A percentile compares a stretch with the other conserved stretches of the same genome.
Conservation (phyloP, 129 eudicot genomes). For the Solidago caesia region DNA sequence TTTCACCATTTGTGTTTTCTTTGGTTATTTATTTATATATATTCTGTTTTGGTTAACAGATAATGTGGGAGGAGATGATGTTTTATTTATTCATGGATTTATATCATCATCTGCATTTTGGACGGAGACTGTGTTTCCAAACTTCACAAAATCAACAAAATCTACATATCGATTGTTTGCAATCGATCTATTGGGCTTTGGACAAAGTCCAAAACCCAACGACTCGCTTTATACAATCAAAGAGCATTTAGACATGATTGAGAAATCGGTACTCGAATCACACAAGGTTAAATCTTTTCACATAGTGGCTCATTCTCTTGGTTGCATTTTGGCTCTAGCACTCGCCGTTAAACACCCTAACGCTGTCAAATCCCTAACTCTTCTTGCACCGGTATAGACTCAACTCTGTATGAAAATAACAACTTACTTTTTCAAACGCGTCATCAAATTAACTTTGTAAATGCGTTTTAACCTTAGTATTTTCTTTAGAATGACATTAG, state of each 20-base stretch:
- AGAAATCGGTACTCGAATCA: constrained; percentile 64
- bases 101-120: constrained; percentile 90
- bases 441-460: no score
- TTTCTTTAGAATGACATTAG: no score
- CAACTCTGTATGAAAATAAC: neutral
- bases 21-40: neutral
- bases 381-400: constrained; percentile 70
- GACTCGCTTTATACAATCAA: constrained; percentile 82
- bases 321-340: constrained; percentile 85
- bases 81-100: constrained; percentile 87
- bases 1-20: neutral
- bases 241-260: constrained; percentile 92
- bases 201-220: constrained; percentile 78
- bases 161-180: constrained; percentile 68
- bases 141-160: constrained; percentile 56
- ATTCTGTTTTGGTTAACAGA: constrained; percentile 23
- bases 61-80: constrained; percentile 72
- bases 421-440: neutral
- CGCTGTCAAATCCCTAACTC: constrained; percentile 79
- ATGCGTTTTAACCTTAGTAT: no score
- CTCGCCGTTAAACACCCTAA: constrained; percentile 77
- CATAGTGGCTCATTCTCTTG: constrained; percentile 94
- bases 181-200: constrained; percentile 85
- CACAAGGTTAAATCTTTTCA: constrained; percentile 78
- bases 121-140: constrained; percentile 86